Conservation (phyloP, 768 basidiomycete species). For the Lactarius tabidus region DNA sequence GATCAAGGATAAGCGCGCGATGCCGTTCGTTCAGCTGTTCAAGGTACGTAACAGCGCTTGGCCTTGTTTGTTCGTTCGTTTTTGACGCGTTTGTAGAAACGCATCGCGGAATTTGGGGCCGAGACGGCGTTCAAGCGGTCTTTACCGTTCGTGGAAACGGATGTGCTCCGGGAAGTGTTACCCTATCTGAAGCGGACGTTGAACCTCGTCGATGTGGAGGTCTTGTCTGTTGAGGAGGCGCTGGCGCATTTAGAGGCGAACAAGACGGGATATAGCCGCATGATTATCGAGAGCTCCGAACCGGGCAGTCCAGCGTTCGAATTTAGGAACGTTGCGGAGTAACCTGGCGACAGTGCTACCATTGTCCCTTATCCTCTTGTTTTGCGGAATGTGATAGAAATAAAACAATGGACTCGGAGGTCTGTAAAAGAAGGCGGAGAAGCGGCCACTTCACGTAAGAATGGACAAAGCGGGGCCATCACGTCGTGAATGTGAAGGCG, state of each 20-base stretch:
- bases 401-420: too few species aligned
- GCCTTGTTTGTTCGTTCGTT: slow-evolving; percentile 3
- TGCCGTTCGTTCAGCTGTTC: slow-evolving; percentile 93
- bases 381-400: not conserved
- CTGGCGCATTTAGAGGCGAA: slow-evolving; percentile 42
- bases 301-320: slow-evolving; percentile 85
- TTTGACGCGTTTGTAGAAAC: slow-evolving; percentile 52
- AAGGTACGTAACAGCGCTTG: slow-evolving; percentile 53
- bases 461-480: too few species aligned
- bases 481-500: too few species aligned
- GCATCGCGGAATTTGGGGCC: slow-evolving; percentile 70
- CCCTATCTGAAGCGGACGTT: slow-evolving; percentile 81
- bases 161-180: slow-evolving; percentile 63
- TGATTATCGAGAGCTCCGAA: slow-evolving; percentile 79
- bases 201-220: slow-evolving; percentile 64
- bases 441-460: too few species aligned
- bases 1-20: slow-evolving; percentile 92
- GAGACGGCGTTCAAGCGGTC: slow-evolving; percentile 77
- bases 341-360: too few species aligned
- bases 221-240: slow-evolving; percentile 67
- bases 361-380: not conserved
- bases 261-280: slow-evolving; percentile 54
- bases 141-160: slow-evolving; percentile 77
- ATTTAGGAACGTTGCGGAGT: slow-evolving; percentile 61
- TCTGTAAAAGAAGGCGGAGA: too few species aligned